Base-by-base conservation (phyloP, 495 filamentous ascomycete species). In the Trichoderma orchidacearum region DNA sequence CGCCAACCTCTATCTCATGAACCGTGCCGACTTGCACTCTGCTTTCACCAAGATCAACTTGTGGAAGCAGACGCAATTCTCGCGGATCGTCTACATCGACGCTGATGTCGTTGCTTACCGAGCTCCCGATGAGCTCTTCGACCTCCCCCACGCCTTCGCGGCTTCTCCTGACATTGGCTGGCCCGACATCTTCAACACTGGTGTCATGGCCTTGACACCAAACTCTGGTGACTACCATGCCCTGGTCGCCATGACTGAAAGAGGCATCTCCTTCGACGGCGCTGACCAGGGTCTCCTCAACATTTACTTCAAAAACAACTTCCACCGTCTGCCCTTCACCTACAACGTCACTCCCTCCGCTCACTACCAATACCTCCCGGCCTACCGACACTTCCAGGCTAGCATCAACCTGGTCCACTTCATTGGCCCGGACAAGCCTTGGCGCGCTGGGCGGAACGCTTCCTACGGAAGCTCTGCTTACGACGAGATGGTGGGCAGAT, bases 141-240 rank as follows among this genome's bases (percentile, higher is more conserved):
- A 85, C 25, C 63, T 95, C 55, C 72, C 85, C 3, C 77, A 83
- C 53, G 71, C 82, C 32, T 96, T 99, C 64, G 89, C 90, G 3
- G 93, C 93, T 2, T 89, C 86, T 13, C 94, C 93, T 30, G 93
- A 99, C 65, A 85, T 97, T 62, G 93, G 93, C 63, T 99, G 94
- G 94, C 93, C 93, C 30, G 93, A 99, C 72, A 80, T 89, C 59
- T 99, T 99, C 79, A 99, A 99, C 73, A 91, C 88, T 48, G 93
- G 93, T 57, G 77, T 99, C 53, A 93, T 99, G 87, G 88, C 86
- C 41, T 69, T 97, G 45, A 85, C 80, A 27, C 93, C 93, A 17
- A 88, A 95, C 68, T 72, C 89, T 77, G 85, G 85, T 54, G 90
- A 94, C 58, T 96, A 93, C 68, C 85, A 86, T 64, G 85, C 89